phyloP scores from a whole-genome alignment of 2,329 filamentous ascomycete genomes.

The Tolypocladium tropicale region DNA sequence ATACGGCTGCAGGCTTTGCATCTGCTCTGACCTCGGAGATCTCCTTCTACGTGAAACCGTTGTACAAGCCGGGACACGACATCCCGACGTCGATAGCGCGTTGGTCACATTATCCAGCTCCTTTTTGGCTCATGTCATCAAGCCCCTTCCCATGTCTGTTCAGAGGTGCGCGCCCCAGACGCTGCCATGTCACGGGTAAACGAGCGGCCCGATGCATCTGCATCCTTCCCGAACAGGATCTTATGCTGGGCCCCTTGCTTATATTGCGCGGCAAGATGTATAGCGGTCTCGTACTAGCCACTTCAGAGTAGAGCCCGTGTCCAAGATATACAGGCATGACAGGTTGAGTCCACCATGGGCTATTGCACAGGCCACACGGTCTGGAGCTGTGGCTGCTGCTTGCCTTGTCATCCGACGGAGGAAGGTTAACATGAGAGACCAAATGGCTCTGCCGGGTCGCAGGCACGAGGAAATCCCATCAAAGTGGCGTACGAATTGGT shows the following conservation, averaged over 20 bases:
- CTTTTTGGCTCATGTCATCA: not conserved
- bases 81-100: not conserved
- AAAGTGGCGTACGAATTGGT: not conserved
- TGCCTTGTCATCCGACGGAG: too few species aligned
- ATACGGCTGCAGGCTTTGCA: constrained; percentile 17
- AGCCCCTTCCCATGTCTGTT: too few species aligned
- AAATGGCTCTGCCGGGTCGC: not conserved
- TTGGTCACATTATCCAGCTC: not conserved
- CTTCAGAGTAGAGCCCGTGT: not conserved
- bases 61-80: not conserved
- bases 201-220: not conserved
- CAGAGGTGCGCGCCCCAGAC: too few species aligned
- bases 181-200: not conserved
- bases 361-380: not conserved
- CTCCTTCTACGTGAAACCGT: constrained; percentile 10
- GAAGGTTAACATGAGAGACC: too few species aligned
- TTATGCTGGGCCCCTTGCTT: not conserved
- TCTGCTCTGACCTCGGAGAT: constrained; percentile 11
- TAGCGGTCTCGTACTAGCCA: not conserved
- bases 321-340: not conserved
- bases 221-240: not conserved
- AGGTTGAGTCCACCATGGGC: not conserved
- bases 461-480: not conserved
- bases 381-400: too few species aligned
- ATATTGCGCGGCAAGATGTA: too few species aligned